Conservation (phyloP, 2,329 filamentous ascomycete genomes). For the Epichloe gansuensis region DNA sequence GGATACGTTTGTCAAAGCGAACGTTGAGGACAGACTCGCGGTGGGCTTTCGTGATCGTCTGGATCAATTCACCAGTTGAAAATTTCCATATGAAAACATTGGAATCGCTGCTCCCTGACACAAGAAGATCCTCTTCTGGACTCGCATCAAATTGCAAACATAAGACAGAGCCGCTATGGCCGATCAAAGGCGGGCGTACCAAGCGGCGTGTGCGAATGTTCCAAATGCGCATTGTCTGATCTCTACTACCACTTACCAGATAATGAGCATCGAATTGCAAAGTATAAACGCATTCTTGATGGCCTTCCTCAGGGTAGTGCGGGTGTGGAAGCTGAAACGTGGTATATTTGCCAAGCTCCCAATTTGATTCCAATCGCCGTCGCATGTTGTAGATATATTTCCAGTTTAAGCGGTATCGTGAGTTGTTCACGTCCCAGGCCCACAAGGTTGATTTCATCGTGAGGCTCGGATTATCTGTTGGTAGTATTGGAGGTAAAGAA, state of each 20-base stretch:
- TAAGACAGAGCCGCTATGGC: slow-evolving; percentile 76
- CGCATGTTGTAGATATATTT: slow-evolving; percentile 86
- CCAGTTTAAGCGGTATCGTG: slow-evolving; percentile 67
- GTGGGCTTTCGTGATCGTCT: slow-evolving; percentile 66
- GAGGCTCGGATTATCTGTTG: slow-evolving; percentile 16
- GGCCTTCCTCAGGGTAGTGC: slow-evolving; percentile 65
- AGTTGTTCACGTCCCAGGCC: slow-evolving; percentile 36
- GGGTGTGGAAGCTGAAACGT: slow-evolving; percentile 91
- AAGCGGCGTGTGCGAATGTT: slow-evolving; percentile 71
- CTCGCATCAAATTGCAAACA: slow-evolving; percentile 91
- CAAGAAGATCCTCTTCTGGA: slow-evolving; percentile 79
- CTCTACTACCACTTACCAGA: slow-evolving; percentile 86
- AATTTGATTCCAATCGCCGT: slow-evolving; percentile 75
- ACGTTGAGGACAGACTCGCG: slow-evolving; percentile 87
- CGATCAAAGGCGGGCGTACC: slow-evolving; percentile 58
- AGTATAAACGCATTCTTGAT: slow-evolving; percentile 88
- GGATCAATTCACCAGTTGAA: slow-evolving; percentile 74
- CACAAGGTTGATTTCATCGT: slow-evolving; percentile 35
- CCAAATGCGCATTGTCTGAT: slow-evolving; percentile 83
- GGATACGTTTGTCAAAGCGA: slow-evolving; percentile 77
- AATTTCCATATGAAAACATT: slow-evolving; percentile 88
- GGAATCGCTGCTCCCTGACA: slow-evolving; percentile 88
- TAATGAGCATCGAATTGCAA: slow-evolving; percentile 79
- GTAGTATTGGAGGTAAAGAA: slow-evolving; percentile 18
- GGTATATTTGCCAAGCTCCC: slow-evolving; percentile 68